Base-by-base conservation (phyloP, 176 grass and related monocot genomes). In the Ensete ventricosum region DNA sequence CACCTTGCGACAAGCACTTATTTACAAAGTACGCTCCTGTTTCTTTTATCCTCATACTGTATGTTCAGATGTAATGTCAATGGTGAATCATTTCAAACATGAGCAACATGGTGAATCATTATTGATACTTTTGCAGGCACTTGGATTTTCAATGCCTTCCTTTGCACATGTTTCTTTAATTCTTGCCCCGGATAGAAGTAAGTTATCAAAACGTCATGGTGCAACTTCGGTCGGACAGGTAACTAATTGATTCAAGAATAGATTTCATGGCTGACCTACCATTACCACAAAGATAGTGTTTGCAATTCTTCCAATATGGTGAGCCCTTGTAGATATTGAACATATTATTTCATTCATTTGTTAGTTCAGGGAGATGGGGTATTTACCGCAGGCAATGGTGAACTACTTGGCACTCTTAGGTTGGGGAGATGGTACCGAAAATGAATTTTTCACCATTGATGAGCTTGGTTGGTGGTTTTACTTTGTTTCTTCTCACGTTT, bases 111-210 rank as follows among this genome's bases (percentile, higher is more conserved):
- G 34, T 43, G 34, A 43, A 43, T 43, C 77, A 57, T 14, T 27
- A 23, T 76, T 13, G 11, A 71, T 79, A 11, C 25, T 59, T 54
- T 73, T 80, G 10, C 79, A 98, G 90, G 95, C 90, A 58, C 86
- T 99, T 84, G 95, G 88, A 72, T 94, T 99, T 85, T 34, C 86
- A 78, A 99, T 99, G 95, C 95, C 95, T 74, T 89, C 84, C 14
- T 99, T 99, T 91, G 95, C 95, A 79, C 95, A 99, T 79, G 95
- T 99, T 17, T 99, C 95, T 3, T 82, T 99, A 72, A 99, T 99
- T 85, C 86, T 99, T 62, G 95, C 95, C 43, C 95, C 95, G 81
- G 95, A 99, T 84, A 91, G 84, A 89, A 99, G 95, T 84, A 99
- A 99, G 87, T 84, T 99, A 1, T 94, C 95, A 49, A 94, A 99